Conservation (phyloP, 495 filamentous ascomycete species). For the Penicillium flavigenum region DNA sequence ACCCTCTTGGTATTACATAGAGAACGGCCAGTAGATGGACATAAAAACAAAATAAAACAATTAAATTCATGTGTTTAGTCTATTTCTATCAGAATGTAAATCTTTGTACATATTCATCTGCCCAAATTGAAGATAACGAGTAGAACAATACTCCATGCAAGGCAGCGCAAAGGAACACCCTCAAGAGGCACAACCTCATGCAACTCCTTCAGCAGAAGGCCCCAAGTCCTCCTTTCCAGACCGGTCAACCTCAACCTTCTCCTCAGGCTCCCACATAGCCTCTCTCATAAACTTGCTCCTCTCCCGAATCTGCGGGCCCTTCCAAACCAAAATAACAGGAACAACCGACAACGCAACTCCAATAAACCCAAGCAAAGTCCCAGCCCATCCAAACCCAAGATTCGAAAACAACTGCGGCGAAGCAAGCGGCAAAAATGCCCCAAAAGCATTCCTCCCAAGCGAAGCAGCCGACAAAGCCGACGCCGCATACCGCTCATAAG, state of each 20-base stretch:
- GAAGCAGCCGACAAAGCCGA: constrained; percentile 39
- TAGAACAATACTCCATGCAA: neutral
- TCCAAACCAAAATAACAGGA: constrained; percentile 37
- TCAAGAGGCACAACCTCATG: neutral
- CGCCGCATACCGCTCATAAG: constrained; percentile 44
- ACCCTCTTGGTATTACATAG: constrained; percentile 1
- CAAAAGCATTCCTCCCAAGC: constrained; percentile 37
- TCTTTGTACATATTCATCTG: neutral
- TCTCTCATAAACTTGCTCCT: constrained; percentile 43
- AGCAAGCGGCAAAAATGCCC: constrained; percentile 41
- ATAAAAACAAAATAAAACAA: constrained; percentile 9
- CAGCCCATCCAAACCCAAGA: constrained; percentile 47
- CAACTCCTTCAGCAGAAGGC: neutral
- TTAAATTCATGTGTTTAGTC: neutral
- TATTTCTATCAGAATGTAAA: neutral
- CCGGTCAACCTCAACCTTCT: constrained; percentile 17
- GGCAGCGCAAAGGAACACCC: neutral
- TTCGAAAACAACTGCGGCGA: constrained; percentile 37
- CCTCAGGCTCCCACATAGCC: constrained; percentile 26
- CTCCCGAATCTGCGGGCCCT: constrained; percentile 36
- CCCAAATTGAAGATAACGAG: neutral
- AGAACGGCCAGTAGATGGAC: constrained; percentile 5
- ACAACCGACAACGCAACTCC: constrained; percentile 37
- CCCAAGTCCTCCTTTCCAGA: constrained; percentile 13
- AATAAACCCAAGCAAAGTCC: constrained; percentile 43